Base-by-base conservation (phyloP, 179 eudicot species). In the Dionaea muscipula region DNA sequence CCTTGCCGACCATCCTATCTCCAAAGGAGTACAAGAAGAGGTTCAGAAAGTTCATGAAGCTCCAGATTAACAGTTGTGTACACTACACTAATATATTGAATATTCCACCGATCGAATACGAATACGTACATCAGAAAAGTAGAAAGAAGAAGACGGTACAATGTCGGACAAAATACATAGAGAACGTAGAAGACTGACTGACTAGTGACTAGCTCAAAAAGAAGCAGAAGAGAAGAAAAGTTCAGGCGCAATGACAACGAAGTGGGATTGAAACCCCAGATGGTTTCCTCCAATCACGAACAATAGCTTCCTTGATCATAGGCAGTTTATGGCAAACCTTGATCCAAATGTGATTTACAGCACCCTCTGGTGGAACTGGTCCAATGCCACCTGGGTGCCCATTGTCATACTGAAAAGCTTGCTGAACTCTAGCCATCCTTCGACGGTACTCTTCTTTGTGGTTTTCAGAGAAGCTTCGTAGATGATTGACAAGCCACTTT, bases 231-330 rank as follows among this genome's bases (percentile, higher is more conserved):
- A 22, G 19, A 57, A 26, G n/a, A n/a, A n/a, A n/a, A n/a, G n/a
- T n/a, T 89, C 76, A 91, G 65, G 78, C 81, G 68, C 98, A 87
- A 26, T 91, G 94, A 67, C 98, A 91, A 14, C 98, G 94, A 61
- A 75, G 88, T 13, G 91, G 96, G 51, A 87, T 62, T 0, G 77
- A 66, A 4, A 68, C 79, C 66, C 94, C 88, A 0, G 68, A 51
- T 8, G 93, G 93, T 75, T 79, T 82, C 68, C 98, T 77, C 69
- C 79, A 73, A 65, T 78, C 78, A 37, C 98, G 76, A 44, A 59
- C 58, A 11, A 84, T 72, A 31, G 91, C 79, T 77, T 91, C 98
- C 65, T 74, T 82, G 36, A 91, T 81, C 72, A 77, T 26, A 0
- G 96, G 96, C 69, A 87, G 43, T 60, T 91, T 91, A 53, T 87